Evolutionary conservation across 495 filamentous ascomycete species (phyloP), one percentile per base, ranked within the genome.

Genomic region (Lepraria neglecta): DNA sequence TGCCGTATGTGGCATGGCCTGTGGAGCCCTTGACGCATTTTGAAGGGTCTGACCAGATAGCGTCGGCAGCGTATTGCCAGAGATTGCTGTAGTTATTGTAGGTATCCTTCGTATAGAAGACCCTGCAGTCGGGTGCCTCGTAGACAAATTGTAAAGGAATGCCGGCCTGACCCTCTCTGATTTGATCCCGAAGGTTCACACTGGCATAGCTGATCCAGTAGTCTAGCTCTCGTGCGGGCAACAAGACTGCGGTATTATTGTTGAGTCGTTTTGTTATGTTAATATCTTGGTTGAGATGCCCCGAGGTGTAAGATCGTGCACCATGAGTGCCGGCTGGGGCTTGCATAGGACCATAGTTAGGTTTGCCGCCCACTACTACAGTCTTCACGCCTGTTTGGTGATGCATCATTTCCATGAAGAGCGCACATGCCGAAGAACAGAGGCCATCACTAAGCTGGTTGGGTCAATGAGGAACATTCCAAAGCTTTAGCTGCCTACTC

Each of bases 321-420:
- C 76, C 76, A 9, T 73, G 70, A 47, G 57, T 69, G 24, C 73
- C 73, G 35, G 67, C 67, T 15, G 71, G 57, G n/a, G 65, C 68
- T 64, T 78, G 76, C 75, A 77, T 78, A 19, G 74, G 73, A 0
- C 72, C 74, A 21, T 56, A 27, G 19, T 51, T 40, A 12, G 79
- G 76, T 1, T 67, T 71, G 2, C 80, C 80, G 45, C 80, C 80
- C 40, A 77, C 69, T 11, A 71, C 75, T 17, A 83, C 67, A 12
- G 72, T 71, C 12, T 69, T 68, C 4, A 80, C 78, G 38, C 77
- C 77, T 24, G 74, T 77, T 68, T 76, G 60, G 58, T 72, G 68
- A 52, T 74, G 71, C 77, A 83, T 79, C 67, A 80, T 70, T 67
- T 83, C 78, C 38, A 75, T 66, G 65, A 83, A 82, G 11, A 80